Conservation (phyloP, 768 basidiomycete species). For the Amanita rubescens region DNA sequence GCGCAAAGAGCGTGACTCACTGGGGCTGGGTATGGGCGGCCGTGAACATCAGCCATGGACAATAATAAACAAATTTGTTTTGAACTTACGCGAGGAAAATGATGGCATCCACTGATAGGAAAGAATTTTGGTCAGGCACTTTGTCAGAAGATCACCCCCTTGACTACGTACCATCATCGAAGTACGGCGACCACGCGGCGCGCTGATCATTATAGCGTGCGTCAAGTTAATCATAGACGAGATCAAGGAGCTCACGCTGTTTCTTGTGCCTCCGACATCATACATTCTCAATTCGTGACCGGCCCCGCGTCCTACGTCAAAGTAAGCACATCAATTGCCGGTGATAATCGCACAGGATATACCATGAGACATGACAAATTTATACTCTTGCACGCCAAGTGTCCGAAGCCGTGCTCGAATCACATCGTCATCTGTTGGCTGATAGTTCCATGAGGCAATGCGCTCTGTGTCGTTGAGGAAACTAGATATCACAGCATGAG, state of each 20-base stretch:
- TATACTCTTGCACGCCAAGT: slow-evolving; percentile 71
- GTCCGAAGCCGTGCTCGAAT: slow-evolving; percentile 75
- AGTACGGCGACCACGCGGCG: slow-evolving; percentile 72
- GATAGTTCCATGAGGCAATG: slow-evolving; percentile 53
- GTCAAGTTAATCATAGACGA: slow-evolving; percentile 1
- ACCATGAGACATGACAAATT: slow-evolving; percentile 61
- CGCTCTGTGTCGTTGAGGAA: slow-evolving; percentile 66
- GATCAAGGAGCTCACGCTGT: slow-evolving; percentile 38
- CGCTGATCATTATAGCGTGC: slow-evolving; percentile 32
- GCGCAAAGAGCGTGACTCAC: slow-evolving; percentile 20
- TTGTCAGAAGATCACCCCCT: background rate
- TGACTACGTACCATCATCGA: slow-evolving; percentile 51
- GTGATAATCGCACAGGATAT: slow-evolving; percentile 12
- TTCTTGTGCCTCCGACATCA: slow-evolving; percentile 74
- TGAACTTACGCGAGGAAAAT: slow-evolving; percentile 66
- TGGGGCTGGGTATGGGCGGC: slow-evolving; percentile 26
- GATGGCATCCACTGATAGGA: slow-evolving; percentile 55
- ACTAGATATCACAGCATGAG: slow-evolving; percentile 26
- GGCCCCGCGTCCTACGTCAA: slow-evolving; percentile 42
- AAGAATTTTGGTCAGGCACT: slow-evolving; percentile 6
- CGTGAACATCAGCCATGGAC: slow-evolving; percentile 5
- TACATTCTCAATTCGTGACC: slow-evolving; percentile 76
- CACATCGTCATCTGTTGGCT: slow-evolving; percentile 70
- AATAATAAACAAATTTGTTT: background rate
- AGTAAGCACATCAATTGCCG: background rate